A percentile compares a stretch with the other conserved stretches of the same genome.
These are phyloP conservation scores for Verticillium nubilum DNA, from an alignment of 2,329 filamentous ascomycete species.

Conservation along the genomic window DNA sequence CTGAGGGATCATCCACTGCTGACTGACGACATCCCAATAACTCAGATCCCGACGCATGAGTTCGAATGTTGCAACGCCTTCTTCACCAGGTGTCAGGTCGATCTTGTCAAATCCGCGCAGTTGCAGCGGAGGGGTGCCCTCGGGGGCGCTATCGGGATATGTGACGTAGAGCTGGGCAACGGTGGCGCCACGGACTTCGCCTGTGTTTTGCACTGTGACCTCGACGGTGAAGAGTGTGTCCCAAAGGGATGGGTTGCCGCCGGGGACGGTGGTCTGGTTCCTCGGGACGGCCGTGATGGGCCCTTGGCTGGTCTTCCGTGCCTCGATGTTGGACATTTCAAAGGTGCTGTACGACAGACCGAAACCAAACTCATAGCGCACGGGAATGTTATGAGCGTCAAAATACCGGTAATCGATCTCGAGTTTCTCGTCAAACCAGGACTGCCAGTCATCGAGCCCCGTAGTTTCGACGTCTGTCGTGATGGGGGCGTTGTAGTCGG, in stretches of 20 bases:
- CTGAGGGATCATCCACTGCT: conserved; percentile 33
- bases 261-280: conserved; percentile 30
- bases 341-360: conserved; percentile 68
- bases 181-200: conserved; percentile 38
- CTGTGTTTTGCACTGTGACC: conserved; percentile 45
- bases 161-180: conserved; percentile 52
- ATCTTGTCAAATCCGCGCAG: conserved; percentile 49
- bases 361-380: conserved; percentile 62
- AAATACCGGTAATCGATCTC: conserved; percentile 66
- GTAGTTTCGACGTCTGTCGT: conserved; percentile 36
- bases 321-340: conserved; percentile 32
- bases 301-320: conserved; percentile 11
- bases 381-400: conserved; percentile 52
- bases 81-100: conserved; percentile 32
- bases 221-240: conserved; percentile 41
- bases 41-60: conserved; percentile 42
- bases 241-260: conserved; percentile 51
- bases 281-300: conserved; percentile 21
- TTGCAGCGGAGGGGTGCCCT: conserved; percentile 40
- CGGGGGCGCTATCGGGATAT: conserved; percentile 28
- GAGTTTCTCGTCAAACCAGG: conserved; percentile 53
- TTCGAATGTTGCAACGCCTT: conserved; percentile 33
- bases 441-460: neutral
- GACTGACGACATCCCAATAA: conserved; percentile 38
- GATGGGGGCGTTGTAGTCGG: conserved; percentile 68